Evolutionary conservation across 257 asterid genomes (phyloP).

Genomic region (Solanum chiquidenum): DNA sequence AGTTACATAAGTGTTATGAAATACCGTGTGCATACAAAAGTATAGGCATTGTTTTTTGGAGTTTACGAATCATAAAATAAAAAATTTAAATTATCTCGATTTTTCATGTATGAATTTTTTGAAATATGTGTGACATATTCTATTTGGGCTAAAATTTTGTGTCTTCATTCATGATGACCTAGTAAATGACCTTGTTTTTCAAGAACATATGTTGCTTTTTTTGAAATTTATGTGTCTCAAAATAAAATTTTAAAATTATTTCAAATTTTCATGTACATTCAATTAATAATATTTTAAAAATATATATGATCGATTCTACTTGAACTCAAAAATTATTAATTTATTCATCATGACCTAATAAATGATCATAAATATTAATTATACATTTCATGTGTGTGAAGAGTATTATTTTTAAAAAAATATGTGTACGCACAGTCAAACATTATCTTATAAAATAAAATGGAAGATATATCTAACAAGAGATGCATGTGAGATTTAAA

Average conservation of each 20-base stretch:
- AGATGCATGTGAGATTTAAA: not conserved
- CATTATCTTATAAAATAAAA: not conserved
- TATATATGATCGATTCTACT: not conserved
- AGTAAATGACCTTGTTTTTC: not conserved
- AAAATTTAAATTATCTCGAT: no score
- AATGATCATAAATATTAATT: no score
- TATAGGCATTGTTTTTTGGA: no score
- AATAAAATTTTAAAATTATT: no score
- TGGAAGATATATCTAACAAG: not conserved
- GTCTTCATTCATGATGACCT: not conserved
- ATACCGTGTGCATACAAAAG: no score
- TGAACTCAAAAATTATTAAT: no score
- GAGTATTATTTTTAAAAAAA: not conserved
- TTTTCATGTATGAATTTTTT: not conserved
- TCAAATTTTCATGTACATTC: not conserved
- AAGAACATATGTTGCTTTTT: not conserved
- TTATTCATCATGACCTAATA: not conserved
- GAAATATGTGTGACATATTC: not conserved
- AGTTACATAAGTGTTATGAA: no score
- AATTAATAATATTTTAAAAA: no score
- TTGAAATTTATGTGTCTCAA: not conserved
- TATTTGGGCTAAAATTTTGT: no score
- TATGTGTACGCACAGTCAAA: not conserved
- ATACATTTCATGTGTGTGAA: not conserved
- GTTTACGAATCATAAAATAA: not conserved